phyloP scores from a whole-genome alignment of 2,329 filamentous ascomycete species.

The Xylariaceae sp. region DNA sequence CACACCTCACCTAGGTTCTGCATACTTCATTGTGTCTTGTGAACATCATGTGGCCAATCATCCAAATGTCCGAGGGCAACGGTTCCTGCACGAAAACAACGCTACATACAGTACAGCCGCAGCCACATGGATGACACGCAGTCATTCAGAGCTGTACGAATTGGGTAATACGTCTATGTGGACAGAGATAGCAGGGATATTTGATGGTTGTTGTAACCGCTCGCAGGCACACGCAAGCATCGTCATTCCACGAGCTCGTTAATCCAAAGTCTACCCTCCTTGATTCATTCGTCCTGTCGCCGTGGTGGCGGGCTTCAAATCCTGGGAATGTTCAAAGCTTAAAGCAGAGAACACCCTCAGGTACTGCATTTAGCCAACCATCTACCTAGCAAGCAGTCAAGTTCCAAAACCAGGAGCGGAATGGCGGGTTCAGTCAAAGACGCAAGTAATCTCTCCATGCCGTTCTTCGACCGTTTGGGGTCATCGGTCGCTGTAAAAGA shows the following conservation, averaged over 20 bases:
- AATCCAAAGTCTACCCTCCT: slow-evolving; percentile 13
- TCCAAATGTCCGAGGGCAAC: not conserved
- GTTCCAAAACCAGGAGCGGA: not conserved
- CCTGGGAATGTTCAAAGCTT: not conserved
- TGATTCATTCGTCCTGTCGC: not conserved
- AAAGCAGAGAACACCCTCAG: slow-evolving; percentile 3
- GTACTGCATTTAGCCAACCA: not conserved
- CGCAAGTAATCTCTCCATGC: slow-evolving; percentile 26
- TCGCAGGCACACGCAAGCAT: slow-evolving; percentile 6
- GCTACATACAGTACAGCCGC: not conserved
- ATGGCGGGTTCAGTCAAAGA: slow-evolving; percentile 26
- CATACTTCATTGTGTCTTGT: not conserved
- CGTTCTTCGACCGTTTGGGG: slow-evolving; percentile 32
- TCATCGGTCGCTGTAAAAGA: slow-evolving; percentile 26
- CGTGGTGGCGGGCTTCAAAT: not conserved
- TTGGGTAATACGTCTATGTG: slow-evolving; percentile 8
- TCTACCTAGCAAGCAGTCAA: not conserved
- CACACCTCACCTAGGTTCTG: not conserved
- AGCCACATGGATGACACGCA: slow-evolving; percentile 6
- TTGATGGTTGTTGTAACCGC: slow-evolving; percentile 7
- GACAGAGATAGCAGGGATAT: slow-evolving; percentile 9
- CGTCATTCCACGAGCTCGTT: slow-evolving; percentile 10
- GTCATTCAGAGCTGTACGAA: not conserved
- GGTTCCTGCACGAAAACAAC: slow-evolving; percentile 2
- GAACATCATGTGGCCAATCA: not conserved